Base-by-base conservation (phyloP, 1,284 basidiomycete genomes). In the Hymenochaete sp. region DNA sequence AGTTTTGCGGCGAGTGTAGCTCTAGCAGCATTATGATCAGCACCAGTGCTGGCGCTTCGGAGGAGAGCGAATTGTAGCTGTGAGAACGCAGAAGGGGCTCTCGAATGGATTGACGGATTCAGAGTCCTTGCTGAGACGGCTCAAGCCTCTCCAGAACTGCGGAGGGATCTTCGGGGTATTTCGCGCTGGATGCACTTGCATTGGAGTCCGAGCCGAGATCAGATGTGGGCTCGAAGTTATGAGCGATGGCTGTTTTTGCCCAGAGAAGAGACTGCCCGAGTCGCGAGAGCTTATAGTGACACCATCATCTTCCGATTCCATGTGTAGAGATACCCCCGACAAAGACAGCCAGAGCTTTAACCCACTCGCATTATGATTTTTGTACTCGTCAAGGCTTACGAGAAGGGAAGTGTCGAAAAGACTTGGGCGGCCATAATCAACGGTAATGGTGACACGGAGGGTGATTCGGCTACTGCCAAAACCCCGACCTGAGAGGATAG, bases 381-480 rank as follows among this genome's bases (percentile, higher is more conserved):
- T 70, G 62, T 79, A 83, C 51, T 87, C 86, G 21, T 86, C 85
- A 53, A 80, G 56, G 55, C 82, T 87, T 33, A 73, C 75, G 8
- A 92, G 67, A 10, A 86, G 91, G 5, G 77, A 80, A 1, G 87
- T 86, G 56, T 93, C 91, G 11, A 86, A 90, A 47, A 93, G 68
- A 60, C 82, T 87, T 14, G 84, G 89, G 0, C 88, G 88, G 58
- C 93, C 90, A 56, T 90, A 92, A 52, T 92, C 89, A 47, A 92
- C 78, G 3, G 71, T 68, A 24, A 95, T 80, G 37, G 80, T 72
- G 35, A 93, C 75, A 13, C 76, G 71, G 18, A 93, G 64, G 1
- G 79, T 83, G 48, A 93, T 83, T 60, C 79, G 87, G 33, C 73
- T 68, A 28, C 68, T 66, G 4, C 73, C 70, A 53, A 81, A 76